Base-by-base conservation (phyloP, 768 basidiomycete genomes). In the Rhodotorula toruloides region DNA sequence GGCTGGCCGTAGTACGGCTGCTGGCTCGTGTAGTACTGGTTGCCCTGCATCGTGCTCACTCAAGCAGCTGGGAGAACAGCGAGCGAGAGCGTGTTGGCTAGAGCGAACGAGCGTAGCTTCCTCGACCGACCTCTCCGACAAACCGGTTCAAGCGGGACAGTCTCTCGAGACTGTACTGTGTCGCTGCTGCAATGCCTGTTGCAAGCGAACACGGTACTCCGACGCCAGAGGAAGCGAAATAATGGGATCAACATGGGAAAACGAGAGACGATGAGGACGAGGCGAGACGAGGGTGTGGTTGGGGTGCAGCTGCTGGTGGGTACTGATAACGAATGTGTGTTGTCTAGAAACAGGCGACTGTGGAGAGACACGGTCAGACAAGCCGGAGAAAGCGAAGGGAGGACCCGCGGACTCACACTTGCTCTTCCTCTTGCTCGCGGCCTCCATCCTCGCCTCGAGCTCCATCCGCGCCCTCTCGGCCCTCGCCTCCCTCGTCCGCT, bases 381-480 rank as follows among this genome's bases (percentile, higher is more conserved):
- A 0, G 11, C 16, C 22, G 39, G 5, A 16, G 22, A 5, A 53
- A 44, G 13, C 50, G 34, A 47, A 27, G 22, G 9, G 9, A 22
- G 14, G 17, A 2, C 2, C n/a, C n/a, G n/a, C n/a, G n/a, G n/a
- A 37, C 68, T 39, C 88, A 78, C 91, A 94, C 80, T 93, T 94
- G 69, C 89, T 91, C 81, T 91, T 92, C 66, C 89, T 87, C 79
- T 83, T 84, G 67, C 83, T 80, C 47, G 91, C 80, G 74, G 92
- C 91, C 61, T 90, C 89, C 86, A 91, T 87, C 70, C 91, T 86
- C 25, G 83, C 82, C 76, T 93, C 91, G 36, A 93, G 84, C 77
- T 91, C 90, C 67, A 87, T 86, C 56, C 90, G 85, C 56, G 85
- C 88, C 32, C 90, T 87, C 77, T 93, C 91, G 42, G 42, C 49